phyloP scores from a whole-genome alignment of 106 monocot genomes.

The Acorus calamus region DNA sequence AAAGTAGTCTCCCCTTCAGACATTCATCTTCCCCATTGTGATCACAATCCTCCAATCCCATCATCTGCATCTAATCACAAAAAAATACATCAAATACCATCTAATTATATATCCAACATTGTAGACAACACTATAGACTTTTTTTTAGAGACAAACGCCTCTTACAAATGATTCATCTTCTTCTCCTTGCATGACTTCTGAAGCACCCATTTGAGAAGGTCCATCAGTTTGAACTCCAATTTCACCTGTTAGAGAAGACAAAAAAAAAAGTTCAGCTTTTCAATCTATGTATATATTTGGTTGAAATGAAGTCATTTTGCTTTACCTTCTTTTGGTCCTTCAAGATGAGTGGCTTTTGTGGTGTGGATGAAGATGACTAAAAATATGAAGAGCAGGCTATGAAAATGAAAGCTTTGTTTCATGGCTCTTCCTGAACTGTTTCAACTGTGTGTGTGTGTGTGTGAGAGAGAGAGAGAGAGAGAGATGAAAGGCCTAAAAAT shows the following conservation, averaged over 20 bases:
- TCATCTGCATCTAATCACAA: conserved; percentile 8
- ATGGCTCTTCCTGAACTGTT: neutral
- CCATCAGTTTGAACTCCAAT: neutral
- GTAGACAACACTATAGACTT: neutral
- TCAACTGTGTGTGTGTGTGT: neutral
- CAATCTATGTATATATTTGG: too few species aligned
- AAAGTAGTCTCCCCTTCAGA: conserved; percentile 23
- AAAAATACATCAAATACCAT: neutral
- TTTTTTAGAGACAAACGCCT: neutral
- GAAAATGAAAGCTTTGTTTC: conserved; percentile 1
- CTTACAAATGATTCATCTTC: neutral
- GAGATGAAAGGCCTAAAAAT: neutral
- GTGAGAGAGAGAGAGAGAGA: neutral
- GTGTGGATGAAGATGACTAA: neutral
- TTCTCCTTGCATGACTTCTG: neutral
- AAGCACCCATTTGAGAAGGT: neutral
- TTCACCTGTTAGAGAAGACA: neutral
- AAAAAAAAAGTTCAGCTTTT: too few species aligned
- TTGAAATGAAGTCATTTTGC: too few species aligned
- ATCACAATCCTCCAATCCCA: conserved; percentile 13
- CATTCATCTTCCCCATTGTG: conserved; percentile 18
- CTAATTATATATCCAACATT: too few species aligned
- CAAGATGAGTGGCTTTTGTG: neutral
- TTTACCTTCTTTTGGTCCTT: neutral
- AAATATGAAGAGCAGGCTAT: neutral